phyloP scores from a whole-genome alignment of 2,329 filamentous ascomycete genomes.

The Penicillium sp. region DNA sequence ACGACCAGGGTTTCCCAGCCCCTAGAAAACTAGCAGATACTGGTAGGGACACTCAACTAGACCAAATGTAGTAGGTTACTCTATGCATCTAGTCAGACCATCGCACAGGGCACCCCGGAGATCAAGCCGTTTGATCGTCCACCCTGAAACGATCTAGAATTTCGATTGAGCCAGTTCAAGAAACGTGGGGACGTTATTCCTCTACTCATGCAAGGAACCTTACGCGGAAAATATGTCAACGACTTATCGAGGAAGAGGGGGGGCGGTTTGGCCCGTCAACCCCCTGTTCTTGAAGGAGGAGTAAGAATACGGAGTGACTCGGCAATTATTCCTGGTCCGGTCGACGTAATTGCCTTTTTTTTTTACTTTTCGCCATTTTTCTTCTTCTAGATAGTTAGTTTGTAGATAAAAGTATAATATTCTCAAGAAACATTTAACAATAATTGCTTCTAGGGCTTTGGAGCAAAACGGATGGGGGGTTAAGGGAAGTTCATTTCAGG shows the following conservation, averaged over 20 bases:
- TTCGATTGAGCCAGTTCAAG: constrained; percentile 10
- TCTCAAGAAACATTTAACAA: too few relatives aligned
- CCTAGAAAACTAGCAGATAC: background rate
- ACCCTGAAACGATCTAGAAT: constrained; percentile 36
- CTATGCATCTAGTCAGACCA: background rate
- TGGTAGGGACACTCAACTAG: background rate
- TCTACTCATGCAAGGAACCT: background rate
- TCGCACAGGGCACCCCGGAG: constrained; percentile 18
- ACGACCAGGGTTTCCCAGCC: background rate
- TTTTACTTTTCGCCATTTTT: too few relatives aligned
- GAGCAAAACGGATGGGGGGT: background rate
- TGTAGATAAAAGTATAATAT: background rate
- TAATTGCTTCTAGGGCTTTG: background rate
- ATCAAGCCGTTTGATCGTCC: constrained; percentile 32
- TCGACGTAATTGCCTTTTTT: background rate
- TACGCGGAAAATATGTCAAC: background rate
- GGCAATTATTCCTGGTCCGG: background rate
- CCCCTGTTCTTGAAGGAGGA: background rate
- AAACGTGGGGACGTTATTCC: constrained; percentile 10
- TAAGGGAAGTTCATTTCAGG: constrained; percentile 1
- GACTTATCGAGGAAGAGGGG: background rate
- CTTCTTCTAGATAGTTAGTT: background rate
- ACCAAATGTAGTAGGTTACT: background rate
- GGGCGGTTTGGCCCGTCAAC: too few relatives aligned
- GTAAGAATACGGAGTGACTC: background rate